Evolutionary conservation across 106 monocot species (phyloP).

Genomic region (Dendrobium nobile): DNA sequence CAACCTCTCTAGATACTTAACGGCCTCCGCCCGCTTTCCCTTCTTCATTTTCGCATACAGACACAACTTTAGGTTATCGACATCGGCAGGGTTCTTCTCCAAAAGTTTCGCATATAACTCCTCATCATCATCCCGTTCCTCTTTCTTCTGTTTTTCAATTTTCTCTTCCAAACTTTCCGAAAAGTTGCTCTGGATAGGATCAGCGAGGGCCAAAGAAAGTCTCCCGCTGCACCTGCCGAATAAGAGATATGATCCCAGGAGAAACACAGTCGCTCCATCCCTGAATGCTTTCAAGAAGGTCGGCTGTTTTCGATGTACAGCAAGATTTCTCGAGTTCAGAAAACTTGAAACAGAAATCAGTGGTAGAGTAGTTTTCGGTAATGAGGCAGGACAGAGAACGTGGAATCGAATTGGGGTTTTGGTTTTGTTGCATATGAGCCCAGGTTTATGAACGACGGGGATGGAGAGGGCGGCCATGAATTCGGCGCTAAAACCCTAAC

Average conservation of each 20-base stretch:
- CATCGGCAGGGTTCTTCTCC: constrained; percentile 44
- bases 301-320: background rate
- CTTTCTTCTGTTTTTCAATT: constrained; percentile 5
- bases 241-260: constrained; percentile 33
- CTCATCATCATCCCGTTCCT: constrained; percentile 29
- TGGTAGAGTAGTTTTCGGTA: background rate
- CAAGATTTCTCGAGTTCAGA: background rate
- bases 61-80: constrained; percentile 58
- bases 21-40: constrained; percentile 45
- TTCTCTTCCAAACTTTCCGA: constrained; percentile 12
- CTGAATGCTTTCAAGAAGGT: background rate
- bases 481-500: constrained; percentile 1
- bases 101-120: constrained; percentile 35
- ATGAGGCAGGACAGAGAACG: background rate
- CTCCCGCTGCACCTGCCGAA: constrained; percentile 17
- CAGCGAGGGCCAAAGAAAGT: constrained; percentile 22
- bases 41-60: constrained; percentile 68
- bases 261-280: constrained; percentile 16
- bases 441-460: background rate
- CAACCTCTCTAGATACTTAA: constrained; percentile 53
- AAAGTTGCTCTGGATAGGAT: constrained; percentile 10
- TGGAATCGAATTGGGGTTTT: constrained; percentile 6
- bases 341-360: background rate
- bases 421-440: background rate
- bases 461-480: background rate